Conservation (phyloP, 2,329 filamentous ascomycete genomes). For the Diaporthe helianthi region DNA sequence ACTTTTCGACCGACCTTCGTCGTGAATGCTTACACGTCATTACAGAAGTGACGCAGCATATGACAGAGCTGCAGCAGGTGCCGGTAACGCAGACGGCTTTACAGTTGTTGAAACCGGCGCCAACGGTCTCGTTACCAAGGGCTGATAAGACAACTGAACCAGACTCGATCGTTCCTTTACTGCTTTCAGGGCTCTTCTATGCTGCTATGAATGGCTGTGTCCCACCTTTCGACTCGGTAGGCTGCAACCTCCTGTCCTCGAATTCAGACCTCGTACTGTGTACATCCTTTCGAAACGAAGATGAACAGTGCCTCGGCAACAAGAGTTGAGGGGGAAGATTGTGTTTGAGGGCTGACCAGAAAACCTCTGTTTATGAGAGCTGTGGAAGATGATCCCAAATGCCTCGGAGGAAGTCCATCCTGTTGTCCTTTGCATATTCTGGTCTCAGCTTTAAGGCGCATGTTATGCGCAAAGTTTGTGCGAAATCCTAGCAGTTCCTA, state of each 20-base stretch:
- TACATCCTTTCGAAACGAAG: conserved; percentile 31
- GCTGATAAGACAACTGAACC: neutral
- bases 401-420: too few relatives aligned
- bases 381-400: neutral
- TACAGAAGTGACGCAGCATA: conserved; percentile 65
- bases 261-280: neutral
- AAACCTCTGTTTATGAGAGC: conserved; percentile 40
- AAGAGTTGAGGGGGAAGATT: neutral
- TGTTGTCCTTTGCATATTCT: neutral
- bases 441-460: neutral
- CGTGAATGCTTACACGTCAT: neutral
- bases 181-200: neutral
- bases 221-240: neutral
- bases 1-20: neutral
- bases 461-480: too few relatives aligned
- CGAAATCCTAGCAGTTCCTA: neutral
- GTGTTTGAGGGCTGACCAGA: neutral
- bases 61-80: conserved; percentile 76
- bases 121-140: conserved; percentile 51
- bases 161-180: neutral
- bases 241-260: neutral
- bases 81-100: conserved; percentile 75
- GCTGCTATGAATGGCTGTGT: neutral
- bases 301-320: conserved; percentile 48
- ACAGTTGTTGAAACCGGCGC: conserved; percentile 79